Conservation (phyloP, 306 rosid genomes). For the Cicer judaicum region DNA sequence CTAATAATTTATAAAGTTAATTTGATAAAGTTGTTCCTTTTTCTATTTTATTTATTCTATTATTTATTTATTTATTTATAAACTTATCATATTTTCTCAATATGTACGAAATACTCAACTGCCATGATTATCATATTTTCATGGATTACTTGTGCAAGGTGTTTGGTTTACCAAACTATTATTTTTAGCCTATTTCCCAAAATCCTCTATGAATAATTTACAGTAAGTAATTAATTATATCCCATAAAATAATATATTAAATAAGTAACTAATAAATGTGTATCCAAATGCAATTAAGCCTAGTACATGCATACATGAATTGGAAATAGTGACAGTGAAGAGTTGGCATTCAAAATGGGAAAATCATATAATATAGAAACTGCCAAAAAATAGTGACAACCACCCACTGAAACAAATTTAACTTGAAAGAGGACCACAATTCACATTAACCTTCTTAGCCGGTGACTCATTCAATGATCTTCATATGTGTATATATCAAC, state of each 20-base stretch:
- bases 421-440: slow-evolving; percentile 14
- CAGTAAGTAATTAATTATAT: background rate
- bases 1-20: too few relatives aligned
- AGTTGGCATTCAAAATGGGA: slow-evolving; percentile 22
- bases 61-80: too few relatives aligned
- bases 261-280: background rate
- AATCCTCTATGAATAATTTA: too few relatives aligned
- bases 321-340: slow-evolving; percentile 16
- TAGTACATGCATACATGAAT: background rate
- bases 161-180: background rate
- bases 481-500: slow-evolving; percentile 38
- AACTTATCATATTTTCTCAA: too few relatives aligned
- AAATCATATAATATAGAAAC: slow-evolving; percentile 42
- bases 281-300: background rate
- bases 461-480: slow-evolving; percentile 37
- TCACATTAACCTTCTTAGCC: slow-evolving; percentile 26
- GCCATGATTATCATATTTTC: too few relatives aligned
- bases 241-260: background rate
- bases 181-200: background rate
- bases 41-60: too few relatives aligned
- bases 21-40: too few relatives aligned
- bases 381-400: slow-evolving; percentile 38
- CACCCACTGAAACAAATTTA: slow-evolving; percentile 16
- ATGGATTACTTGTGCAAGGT: too few relatives aligned
- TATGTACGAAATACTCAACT: too few relatives aligned